Evolutionary conservation across 2,329 filamentous ascomycete species (phyloP).

Genomic region (Neospermospora avenae): DNA sequence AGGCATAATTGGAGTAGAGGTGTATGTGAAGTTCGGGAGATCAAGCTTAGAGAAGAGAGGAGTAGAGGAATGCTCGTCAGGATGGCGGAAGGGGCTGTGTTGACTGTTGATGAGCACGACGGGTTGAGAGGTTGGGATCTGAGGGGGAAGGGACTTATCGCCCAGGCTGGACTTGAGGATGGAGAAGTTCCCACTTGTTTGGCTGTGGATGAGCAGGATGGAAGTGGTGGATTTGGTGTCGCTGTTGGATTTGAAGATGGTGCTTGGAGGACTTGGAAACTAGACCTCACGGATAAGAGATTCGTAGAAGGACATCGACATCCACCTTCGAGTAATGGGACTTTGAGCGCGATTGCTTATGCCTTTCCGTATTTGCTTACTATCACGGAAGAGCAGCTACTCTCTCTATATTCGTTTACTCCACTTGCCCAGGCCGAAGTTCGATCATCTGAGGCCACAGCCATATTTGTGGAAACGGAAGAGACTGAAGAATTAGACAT

Average conservation of each 20-base stretch:
- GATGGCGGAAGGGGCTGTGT: constrained; percentile 70
- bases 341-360: constrained; percentile 67
- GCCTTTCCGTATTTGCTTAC: constrained; percentile 74
- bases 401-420: constrained; percentile 72
- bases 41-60: constrained; percentile 37
- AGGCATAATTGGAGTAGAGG: constrained; percentile 89
- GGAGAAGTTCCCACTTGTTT: constrained; percentile 55
- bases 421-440: constrained; percentile 30
- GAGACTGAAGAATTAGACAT: background rate
- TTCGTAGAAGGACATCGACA: constrained; percentile 26
- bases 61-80: constrained; percentile 65
- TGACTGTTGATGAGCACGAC: constrained; percentile 67
- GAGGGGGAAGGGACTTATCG: constrained; percentile 59
- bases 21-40: constrained; percentile 74
- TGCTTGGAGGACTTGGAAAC: constrained; percentile 65
- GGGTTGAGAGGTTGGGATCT: constrained; percentile 79
- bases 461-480: constrained; percentile 9
- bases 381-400: constrained; percentile 68
- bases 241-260: constrained; percentile 70
- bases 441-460: background rate
- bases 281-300: constrained; percentile 44
- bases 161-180: constrained; percentile 41
- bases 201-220: constrained; percentile 56
- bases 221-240: constrained; percentile 51
- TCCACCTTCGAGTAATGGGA: constrained; percentile 30